A percentile compares a stretch with the other conserved stretches of the same genome.
These are phyloP conservation scores for Naganishia antarctica DNA, from an alignment of 768 basidiomycete genomes.

Conservation along the genomic window DNA sequence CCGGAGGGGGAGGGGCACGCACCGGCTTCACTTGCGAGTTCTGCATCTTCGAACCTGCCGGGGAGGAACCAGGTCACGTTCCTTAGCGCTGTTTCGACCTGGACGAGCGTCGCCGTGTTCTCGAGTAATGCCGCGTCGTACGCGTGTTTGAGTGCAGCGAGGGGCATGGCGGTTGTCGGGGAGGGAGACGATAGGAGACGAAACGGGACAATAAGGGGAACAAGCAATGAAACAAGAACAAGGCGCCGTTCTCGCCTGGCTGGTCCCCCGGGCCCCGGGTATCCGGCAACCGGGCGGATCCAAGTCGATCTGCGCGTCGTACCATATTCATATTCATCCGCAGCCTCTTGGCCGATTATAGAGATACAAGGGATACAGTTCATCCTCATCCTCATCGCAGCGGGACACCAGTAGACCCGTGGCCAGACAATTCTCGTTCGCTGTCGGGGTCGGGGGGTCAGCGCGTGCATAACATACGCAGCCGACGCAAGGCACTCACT, in stretches of 20 bases:
- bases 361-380: background rate
- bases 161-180: background rate
- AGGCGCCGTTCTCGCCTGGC: too few relatives aligned
- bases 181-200: background rate
- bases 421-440: constrained; percentile 26
- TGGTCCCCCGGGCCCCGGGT: background rate
- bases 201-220: background rate
- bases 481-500: constrained; percentile 5
- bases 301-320: too few relatives aligned
- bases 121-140: constrained; percentile 79
- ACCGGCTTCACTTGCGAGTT: constrained; percentile 90
- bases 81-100: constrained; percentile 79
- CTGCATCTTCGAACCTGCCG: constrained; percentile 94
- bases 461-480: too few relatives aligned
- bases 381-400: constrained; percentile 5
- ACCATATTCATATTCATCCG: too few relatives aligned
- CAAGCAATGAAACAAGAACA: background rate
- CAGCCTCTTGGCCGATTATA: background rate
- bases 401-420: constrained; percentile 30
- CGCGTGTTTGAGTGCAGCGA: constrained; percentile 25
- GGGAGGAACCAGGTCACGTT: constrained; percentile 94
- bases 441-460: constrained; percentile 2
- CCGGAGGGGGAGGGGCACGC: constrained; percentile 51
- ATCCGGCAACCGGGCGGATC: too few relatives aligned
- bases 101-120: constrained; percentile 77